These are phyloP conservation scores for Pleurotus djamor DNA, from an alignment of 768 basidiomycete species.

Conservation along the genomic window DNA sequence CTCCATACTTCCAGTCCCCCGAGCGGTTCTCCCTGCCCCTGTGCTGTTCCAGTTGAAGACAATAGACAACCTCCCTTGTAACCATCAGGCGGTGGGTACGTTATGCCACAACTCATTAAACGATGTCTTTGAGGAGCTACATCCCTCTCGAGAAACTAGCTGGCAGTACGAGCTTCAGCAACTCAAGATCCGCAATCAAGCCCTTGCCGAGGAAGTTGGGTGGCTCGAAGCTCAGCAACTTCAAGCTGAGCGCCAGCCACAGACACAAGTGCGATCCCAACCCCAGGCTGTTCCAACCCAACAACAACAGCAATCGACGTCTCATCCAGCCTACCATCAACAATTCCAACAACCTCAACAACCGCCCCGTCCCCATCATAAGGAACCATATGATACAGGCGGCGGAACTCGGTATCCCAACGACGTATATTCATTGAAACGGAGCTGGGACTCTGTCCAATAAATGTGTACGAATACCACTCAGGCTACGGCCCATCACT, in stretches of 20 bases:
- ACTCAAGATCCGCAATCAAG: constrained; percentile 68
- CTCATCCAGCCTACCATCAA: not conserved
- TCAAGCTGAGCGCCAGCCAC: not conserved
- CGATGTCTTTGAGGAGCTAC: constrained; percentile 74
- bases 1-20: not conserved
- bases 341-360: too few species aligned
- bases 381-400: not conserved
- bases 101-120: constrained; percentile 7
- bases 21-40: constrained; percentile 28
- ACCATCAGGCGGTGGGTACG: constrained; percentile 9
- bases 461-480: not conserved
- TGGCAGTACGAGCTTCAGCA: constrained; percentile 96
- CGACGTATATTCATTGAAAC: not conserved
- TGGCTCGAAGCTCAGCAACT: constrained; percentile 22
- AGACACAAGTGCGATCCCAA: not conserved
- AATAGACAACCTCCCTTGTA: constrained; percentile 11
- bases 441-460: constrained; percentile 2
- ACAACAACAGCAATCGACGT: not conserved
- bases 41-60: constrained; percentile 36
- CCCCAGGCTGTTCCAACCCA: not conserved
- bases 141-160: constrained; percentile 63
- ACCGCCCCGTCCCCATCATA: not conserved
- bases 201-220: constrained; percentile 54
- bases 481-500: not conserved
- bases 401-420: not conserved